Base-by-base conservation (phyloP, 768 basidiomycete genomes). In the Mycena sanguinolenta region DNA sequence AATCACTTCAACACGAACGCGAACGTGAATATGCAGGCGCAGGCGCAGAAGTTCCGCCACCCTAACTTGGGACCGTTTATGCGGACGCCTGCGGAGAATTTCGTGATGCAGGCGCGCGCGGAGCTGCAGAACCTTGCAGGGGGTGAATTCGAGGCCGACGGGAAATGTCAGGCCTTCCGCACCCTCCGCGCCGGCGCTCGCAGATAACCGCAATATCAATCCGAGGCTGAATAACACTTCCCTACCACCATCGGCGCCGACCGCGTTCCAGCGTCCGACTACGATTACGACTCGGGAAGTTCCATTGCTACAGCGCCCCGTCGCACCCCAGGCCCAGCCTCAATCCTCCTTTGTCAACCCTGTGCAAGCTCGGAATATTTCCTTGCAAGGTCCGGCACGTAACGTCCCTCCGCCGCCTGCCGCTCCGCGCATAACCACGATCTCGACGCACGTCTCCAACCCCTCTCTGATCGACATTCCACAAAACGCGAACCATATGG, bases 1-100 rank as follows among this genome's bases (percentile, higher is more conserved):
- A 59, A 61, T 44, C 50, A 61, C 25, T 61, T 67, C 59, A 62
- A 62, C 39, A 30, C 34, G 42, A 49, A 34, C 39, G 32, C 30
- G 17, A 54, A n/a, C 16, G 32, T 23, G 17, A 54, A n/a, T 12
- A 46, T 38, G 39, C 52, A 57, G 54, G n/a, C 38, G 39, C 19
- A 6, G 16, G 50, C 16, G 61, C 61, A 23, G 61, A 36, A 25
- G 25, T 6, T 52, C n/a, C n/a, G n/a, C n/a, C 36, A 62, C 49
- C n/a, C 44, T 10, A 39, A 50, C 6, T 8, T 46, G 10, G 59
- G 32, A 4, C 46, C 8, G 27, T 38, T 53, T 3, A 25, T 23
- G 10, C 62, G 62, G 8, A 14, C n/a, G 21, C 28, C 34, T 39
- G 54, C 42, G 55, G 63, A 63, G 38, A 39, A 28, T 0, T 44